A percentile compares a stretch with the other conserved stretches of the same genome.
These are phyloP conservation scores for Breviolum minutum DNA, from an alignment of 73 alveolate species.

Conservation along the genomic window DNA sequence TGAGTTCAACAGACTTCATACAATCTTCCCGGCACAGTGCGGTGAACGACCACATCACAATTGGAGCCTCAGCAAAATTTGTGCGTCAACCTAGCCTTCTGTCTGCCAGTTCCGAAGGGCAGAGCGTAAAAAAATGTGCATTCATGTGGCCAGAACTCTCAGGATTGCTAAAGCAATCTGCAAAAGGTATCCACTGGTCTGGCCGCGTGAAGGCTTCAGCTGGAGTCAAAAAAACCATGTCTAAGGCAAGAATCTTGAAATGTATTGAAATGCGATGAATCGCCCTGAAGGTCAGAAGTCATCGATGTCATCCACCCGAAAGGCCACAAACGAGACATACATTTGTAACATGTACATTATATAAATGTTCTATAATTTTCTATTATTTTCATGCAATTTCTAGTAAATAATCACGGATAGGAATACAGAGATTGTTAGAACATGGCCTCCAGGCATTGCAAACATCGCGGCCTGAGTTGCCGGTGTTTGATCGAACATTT, in stretches of 20 bases:
- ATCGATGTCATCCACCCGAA: too few species aligned
- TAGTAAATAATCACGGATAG: too few species aligned
- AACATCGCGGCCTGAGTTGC: constrained; percentile 43
- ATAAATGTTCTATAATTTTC: background rate
- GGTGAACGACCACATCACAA: constrained; percentile 28
- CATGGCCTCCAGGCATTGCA: constrained; percentile 62
- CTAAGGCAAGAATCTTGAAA: too few species aligned
- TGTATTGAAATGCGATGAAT: too few species aligned
- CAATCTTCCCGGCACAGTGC: constrained; percentile 22
- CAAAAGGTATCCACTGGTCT: constrained; percentile 60
- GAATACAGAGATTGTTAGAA: background rate
- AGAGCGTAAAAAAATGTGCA: background rate
- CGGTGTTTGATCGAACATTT: too few species aligned
- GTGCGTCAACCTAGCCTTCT: too few species aligned
- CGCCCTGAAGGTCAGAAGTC: too few species aligned
- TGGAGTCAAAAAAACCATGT: too few species aligned
- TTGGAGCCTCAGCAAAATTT: background rate
- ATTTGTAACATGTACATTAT: too few species aligned
- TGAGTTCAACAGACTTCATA: background rate
- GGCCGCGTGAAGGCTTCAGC: background rate
- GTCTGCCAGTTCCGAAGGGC: too few species aligned
- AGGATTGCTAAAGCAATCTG: constrained; percentile 25
- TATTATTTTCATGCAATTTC: background rate
- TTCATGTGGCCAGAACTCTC: background rate
- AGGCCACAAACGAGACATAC: too few species aligned